A percentile compares a stretch with the other conserved stretches of the same genome.
Evolutionary conservation across 1,284 basidiomycete species (phyloP).

Genomic region (Leccinum fuscescens): DNA sequence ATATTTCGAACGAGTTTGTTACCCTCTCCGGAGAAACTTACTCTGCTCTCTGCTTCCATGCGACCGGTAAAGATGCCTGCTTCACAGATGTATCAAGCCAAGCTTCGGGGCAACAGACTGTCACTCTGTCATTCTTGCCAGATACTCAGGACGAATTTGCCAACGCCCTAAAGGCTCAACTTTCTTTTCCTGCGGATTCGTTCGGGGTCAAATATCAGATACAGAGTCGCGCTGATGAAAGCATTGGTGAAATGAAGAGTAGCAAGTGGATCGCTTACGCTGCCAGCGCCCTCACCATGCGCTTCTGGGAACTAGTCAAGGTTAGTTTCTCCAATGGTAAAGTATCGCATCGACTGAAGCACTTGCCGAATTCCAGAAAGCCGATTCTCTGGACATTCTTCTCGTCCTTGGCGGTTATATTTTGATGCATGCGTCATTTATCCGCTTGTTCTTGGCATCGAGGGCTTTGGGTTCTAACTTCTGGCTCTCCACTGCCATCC

Average conservation of each 20-base stretch:
- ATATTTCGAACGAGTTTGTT: slow-evolving; percentile 44
- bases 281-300: slow-evolving; percentile 70
- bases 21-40: slow-evolving; percentile 42
- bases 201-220: slow-evolving; percentile 44
- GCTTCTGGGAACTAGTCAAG: slow-evolving; percentile 88
- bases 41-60: slow-evolving; percentile 37
- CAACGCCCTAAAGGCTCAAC: slow-evolving; percentile 40
- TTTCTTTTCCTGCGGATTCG: slow-evolving; percentile 37
- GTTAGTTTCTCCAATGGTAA: slow-evolving; percentile 38
- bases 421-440: slow-evolving; percentile 95
- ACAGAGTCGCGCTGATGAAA: slow-evolving; percentile 42
- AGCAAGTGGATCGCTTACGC: slow-evolving; percentile 89
- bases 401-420: slow-evolving; percentile 95
- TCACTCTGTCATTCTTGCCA: slow-evolving; percentile 60
- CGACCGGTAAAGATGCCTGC: slow-evolving; percentile 34
- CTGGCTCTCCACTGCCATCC: slow-evolving; percentile 83
- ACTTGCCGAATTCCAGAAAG: slow-evolving; percentile 54
- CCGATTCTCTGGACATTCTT: slow-evolving; percentile 94
- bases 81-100: slow-evolving; percentile 39
- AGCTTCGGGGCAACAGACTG: slow-evolving; percentile 42
- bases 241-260: slow-evolving; percentile 66
- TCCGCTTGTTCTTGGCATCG: slow-evolving; percentile 85
- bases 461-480: slow-evolving; percentile 86
- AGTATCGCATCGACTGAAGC: slow-evolving; percentile 1
- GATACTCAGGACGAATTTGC: slow-evolving; percentile 52